Conservation (phyloP, 805 yeast species). For the Phaffomyces opuntiae region DNA sequence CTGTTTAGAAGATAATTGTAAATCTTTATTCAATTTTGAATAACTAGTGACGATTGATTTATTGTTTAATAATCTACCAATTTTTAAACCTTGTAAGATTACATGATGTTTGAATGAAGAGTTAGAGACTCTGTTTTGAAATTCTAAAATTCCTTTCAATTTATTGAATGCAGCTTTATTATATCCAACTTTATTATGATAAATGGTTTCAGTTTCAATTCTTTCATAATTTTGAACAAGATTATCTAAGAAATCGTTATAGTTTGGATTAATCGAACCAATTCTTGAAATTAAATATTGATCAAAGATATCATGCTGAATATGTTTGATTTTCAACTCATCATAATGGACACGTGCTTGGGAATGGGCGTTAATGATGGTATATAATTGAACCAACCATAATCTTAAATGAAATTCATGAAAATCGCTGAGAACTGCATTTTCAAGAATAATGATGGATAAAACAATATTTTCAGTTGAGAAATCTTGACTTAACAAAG, state of each 20-base stretch:
- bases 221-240: constrained; percentile 47
- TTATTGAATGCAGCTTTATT: constrained; percentile 58
- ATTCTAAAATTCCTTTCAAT: constrained; percentile 55
- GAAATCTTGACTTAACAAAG: constrained; percentile 21
- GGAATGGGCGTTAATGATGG: constrained; percentile 46
- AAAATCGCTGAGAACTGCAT: constrained; percentile 47
- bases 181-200: constrained; percentile 46
- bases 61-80: constrained; percentile 23
- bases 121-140: constrained; percentile 42
- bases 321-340: constrained; percentile 55
- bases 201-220: constrained; percentile 42
- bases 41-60: constrained; percentile 14
- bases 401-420: constrained; percentile 65
- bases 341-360: constrained; percentile 45
- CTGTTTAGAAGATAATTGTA: constrained; percentile 7
- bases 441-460: constrained; percentile 51
- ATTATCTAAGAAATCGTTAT: constrained; percentile 28
- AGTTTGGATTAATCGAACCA: constrained; percentile 38
- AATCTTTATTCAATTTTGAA: constrained; percentile 24
- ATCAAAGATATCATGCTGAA: constrained; percentile 69
- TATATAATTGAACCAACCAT: constrained; percentile 64
- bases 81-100: constrained; percentile 22
- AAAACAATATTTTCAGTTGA: constrained; percentile 26
- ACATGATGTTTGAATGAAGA: constrained; percentile 33
- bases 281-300: constrained; percentile 44